A percentile compares a stretch with the other conserved stretches of the same genome.
phyloP scores from a whole-genome alignment of 202 grass and related monocot genomes.

The Eragrostis tef region DNA sequence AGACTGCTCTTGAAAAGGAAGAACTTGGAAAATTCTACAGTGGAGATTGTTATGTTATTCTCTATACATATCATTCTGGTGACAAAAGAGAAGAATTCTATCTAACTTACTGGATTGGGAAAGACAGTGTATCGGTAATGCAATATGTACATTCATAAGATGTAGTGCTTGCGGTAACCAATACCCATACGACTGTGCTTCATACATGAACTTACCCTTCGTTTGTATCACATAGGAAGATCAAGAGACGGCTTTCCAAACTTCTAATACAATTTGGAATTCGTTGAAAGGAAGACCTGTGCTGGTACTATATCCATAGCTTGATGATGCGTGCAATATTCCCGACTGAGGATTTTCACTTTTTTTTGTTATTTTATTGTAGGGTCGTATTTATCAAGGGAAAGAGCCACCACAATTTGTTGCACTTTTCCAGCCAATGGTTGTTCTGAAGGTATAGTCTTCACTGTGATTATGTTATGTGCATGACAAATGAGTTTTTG shows the following conservation, averaged over 20 bases:
- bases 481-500: constrained; percentile 9
- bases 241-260: constrained; percentile 65
- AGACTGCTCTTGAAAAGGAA: constrained; percentile 72
- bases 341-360: constrained; percentile 39
- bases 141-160: constrained; percentile 19
- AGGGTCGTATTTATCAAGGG: constrained; percentile 92
- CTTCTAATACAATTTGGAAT: constrained; percentile 76
- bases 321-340: not conserved
- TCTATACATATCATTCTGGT: constrained; percentile 85
- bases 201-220: constrained; percentile 41
- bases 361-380: constrained; percentile 40
- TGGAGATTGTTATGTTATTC: constrained; percentile 91
- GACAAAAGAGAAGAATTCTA: constrained; percentile 93
- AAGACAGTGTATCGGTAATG: constrained; percentile 68
- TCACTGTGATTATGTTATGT: constrained; percentile 26
- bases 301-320: constrained; percentile 61
- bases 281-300: constrained; percentile 88
- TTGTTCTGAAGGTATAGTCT: constrained; percentile 78
- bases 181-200: not conserved
- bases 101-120: constrained; percentile 88
- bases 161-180: not conserved
- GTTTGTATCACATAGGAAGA: constrained; percentile 72
- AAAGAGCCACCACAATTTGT: constrained; percentile 91
- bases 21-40: constrained; percentile 84
- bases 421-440: constrained; percentile 85